Conservation (phyloP, 2,329 filamentous ascomycete species). For the Leptoxyphium fumago region DNA sequence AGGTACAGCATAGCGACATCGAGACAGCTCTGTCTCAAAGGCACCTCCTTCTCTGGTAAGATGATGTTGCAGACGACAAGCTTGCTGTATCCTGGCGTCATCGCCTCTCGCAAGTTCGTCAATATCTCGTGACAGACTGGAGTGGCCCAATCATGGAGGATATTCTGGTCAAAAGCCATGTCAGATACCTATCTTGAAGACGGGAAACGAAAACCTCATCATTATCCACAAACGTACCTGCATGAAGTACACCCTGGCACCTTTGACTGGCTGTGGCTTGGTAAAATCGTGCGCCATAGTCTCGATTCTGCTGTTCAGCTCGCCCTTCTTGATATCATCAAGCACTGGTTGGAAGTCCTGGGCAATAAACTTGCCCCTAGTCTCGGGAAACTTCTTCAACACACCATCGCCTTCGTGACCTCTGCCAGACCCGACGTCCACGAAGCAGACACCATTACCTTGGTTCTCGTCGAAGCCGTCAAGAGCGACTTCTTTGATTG, state of each 20-base stretch:
- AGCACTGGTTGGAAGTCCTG: constrained; percentile 7
- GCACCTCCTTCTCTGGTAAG: constrained; percentile 11
- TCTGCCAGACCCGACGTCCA: constrained; percentile 9
- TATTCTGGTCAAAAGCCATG: neutral
- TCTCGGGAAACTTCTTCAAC: constrained; percentile 3
- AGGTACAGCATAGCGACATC: constrained; percentile 2
- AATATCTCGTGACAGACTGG: constrained; percentile 2
- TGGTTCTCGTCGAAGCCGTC: constrained; percentile 7
- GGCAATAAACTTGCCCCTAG: constrained; percentile 4
- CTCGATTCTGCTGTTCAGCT: constrained; percentile 1
- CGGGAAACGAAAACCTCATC: too few species aligned
- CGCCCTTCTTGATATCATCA: constrained; percentile 1
- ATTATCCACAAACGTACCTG: neutral
- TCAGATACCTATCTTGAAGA: too few species aligned
- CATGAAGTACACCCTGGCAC: constrained; percentile 2
- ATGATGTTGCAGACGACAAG: constrained; percentile 9
- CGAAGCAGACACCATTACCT: constrained; percentile 6
- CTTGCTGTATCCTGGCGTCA: constrained; percentile 5
- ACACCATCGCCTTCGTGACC: constrained; percentile 5
- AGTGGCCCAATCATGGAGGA: constrained; percentile 6
- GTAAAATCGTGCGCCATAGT: constrained; percentile 5
- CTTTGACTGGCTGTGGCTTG: constrained; percentile 2
- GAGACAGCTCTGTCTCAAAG: constrained; percentile 2
- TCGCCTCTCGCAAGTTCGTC: constrained; percentile 1
- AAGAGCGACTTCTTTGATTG: constrained; percentile 5